phyloP scores from a whole-genome alignment of 2,329 filamentous ascomycete species.

The Fusarium anthophilum region DNA sequence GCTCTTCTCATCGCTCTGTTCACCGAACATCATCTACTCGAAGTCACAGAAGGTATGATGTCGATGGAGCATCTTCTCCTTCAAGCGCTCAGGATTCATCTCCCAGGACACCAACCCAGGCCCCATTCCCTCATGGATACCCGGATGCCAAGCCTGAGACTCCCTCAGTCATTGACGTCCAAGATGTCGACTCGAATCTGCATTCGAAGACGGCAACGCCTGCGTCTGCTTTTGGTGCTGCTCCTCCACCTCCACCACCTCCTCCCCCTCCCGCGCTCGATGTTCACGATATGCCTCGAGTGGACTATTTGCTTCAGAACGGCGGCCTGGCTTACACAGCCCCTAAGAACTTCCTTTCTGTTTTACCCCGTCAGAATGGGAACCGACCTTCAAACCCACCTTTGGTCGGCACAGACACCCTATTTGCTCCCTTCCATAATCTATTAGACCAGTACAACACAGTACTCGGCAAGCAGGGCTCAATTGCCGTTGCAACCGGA shows the following conservation, averaged over 20 bases:
- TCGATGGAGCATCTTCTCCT: constrained; percentile 55
- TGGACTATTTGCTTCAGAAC: constrained; percentile 92
- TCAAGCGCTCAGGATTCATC: constrained; percentile 65
- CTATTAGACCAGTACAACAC: constrained; percentile 86
- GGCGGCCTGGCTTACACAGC: constrained; percentile 80
- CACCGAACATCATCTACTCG: constrained; percentile 53
- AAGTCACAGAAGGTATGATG: constrained; percentile 49
- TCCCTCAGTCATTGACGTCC: constrained; percentile 49
- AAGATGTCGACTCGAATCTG: constrained; percentile 46
- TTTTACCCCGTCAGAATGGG: constrained; percentile 65
- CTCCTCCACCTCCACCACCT: constrained; percentile 62
- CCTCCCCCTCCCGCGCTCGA: constrained; percentile 81
- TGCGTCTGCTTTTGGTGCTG: constrained; percentile 46
- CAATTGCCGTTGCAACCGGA: constrained; percentile 92
- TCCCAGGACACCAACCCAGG: constrained; percentile 68
- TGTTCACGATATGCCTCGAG: constrained; percentile 77
- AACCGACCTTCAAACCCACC: constrained; percentile 70
- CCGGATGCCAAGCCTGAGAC: constrained; percentile 51
- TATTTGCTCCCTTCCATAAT: constrained; percentile 85
- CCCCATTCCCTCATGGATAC: constrained; percentile 59
- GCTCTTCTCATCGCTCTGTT: constrained; percentile 46
- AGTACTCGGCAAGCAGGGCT: constrained; percentile 85
- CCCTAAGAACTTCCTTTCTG: constrained; percentile 77
- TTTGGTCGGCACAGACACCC: constrained; percentile 71
- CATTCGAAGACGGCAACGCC: constrained; percentile 54